Conservation (phyloP, 768 basidiomycete species). For the Sutorius australiensis region DNA sequence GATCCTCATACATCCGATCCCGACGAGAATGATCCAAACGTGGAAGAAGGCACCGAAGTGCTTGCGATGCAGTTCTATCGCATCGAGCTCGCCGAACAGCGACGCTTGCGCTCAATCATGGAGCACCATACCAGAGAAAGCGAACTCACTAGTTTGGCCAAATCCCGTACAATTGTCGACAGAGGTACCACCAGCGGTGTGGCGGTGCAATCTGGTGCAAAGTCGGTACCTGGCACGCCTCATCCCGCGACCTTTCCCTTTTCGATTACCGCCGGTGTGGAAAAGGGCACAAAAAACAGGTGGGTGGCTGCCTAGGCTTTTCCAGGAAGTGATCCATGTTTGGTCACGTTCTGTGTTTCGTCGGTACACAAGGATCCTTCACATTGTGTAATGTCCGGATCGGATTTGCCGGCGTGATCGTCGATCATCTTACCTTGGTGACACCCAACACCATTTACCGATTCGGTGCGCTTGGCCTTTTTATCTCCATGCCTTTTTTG, state of each 20-base stretch:
- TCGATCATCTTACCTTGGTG: conserved; percentile 3
- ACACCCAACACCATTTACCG: not conserved
- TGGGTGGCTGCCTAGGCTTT: conserved; percentile 30
- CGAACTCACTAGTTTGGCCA: conserved; percentile 14
- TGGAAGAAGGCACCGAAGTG: conserved; percentile 69
- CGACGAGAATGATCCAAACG: conserved; percentile 35
- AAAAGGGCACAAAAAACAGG: conserved; percentile 93
- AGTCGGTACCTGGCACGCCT: conserved; percentile 18
- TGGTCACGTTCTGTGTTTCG: not conserved
- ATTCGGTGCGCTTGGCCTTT: not conserved
- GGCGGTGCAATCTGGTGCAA: conserved; percentile 11
- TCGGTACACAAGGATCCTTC: not conserved
- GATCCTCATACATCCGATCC: conserved; percentile 31
- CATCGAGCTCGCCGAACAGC: conserved; percentile 89
- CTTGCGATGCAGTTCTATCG: conserved; percentile 92
- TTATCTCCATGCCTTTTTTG: not conserved
- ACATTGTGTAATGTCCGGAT: not conserved
- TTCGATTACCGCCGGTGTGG: conserved; percentile 92
- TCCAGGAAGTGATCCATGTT: not conserved
- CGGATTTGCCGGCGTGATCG: not conserved
- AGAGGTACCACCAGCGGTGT: not conserved
- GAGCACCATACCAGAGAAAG: conserved; percentile 78
- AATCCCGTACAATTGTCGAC: conserved; percentile 5
- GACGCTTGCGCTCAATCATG: conserved; percentile 86
- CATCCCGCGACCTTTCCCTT: conserved; percentile 56